phyloP scores from a whole-genome alignment of 208 protist genomes.

The Trypanosoma rangeli region DNA sequence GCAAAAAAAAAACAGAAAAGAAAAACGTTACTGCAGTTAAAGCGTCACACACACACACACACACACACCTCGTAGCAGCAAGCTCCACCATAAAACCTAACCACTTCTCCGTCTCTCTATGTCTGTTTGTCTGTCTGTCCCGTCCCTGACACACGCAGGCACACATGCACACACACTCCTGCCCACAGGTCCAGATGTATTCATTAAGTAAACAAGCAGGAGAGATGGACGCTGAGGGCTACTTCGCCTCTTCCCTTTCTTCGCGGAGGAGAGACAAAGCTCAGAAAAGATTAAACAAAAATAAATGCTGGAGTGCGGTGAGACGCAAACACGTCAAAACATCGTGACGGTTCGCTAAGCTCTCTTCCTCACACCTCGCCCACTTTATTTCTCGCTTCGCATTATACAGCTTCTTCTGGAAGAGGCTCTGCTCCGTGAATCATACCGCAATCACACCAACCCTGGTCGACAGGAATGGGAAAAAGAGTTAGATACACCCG shows the following conservation, averaged over 20 bases:
- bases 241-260: background rate
- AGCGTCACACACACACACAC: conserved; percentile 16
- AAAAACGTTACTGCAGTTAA: background rate
- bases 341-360: background rate
- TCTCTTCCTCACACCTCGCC: conserved; percentile 2
- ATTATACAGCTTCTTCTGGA: conserved; percentile 19
- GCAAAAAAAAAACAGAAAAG: conserved; percentile 11
- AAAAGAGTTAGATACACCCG: conserved; percentile 90
- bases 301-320: background rate
- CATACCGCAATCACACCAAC: conserved; percentile 92
- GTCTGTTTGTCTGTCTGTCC: background rate
- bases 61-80: background rate
- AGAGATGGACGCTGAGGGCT: background rate
- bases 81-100: background rate
- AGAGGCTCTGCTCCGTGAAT: conserved; percentile 68
- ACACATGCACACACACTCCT: background rate
- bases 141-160: background rate
- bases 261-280: conserved; percentile 3
- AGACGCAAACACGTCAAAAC: background rate
- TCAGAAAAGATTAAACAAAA: conserved; percentile 2
- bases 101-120: background rate
- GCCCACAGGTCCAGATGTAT: background rate
- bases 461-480: conserved; percentile 86
- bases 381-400: conserved; percentile 9
- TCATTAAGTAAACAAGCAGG: background rate